Evolutionary conservation across 768 basidiomycete species (phyloP).

Genomic region (Phylloporus sp.): DNA sequence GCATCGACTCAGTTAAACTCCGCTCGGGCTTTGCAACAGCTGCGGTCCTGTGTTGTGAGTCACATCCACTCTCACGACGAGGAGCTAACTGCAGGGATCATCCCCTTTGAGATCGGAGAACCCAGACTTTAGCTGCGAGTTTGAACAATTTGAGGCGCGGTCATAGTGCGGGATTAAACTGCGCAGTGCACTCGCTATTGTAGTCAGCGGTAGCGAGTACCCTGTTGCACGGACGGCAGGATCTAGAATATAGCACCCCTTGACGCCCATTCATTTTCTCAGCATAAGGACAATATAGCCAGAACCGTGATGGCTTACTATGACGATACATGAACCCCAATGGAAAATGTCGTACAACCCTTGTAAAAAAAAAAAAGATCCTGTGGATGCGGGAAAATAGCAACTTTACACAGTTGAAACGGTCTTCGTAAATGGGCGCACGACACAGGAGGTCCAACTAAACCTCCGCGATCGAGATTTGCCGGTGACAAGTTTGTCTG

Average conservation of each 20-base stretch:
- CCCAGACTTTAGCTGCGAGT: not conserved
- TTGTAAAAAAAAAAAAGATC: not conserved
- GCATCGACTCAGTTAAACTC: not conserved
- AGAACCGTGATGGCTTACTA: not conserved
- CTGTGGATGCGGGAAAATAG: not conserved
- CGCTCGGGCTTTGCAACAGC: not conserved
- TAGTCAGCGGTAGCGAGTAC: not conserved
- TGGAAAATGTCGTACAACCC: not conserved
- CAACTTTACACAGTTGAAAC: not conserved
- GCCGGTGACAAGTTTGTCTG: not conserved
- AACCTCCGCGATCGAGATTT: not conserved
- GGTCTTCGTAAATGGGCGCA: not conserved
- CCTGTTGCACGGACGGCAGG: not conserved
- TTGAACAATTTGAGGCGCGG: not conserved
- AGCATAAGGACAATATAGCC: not conserved
- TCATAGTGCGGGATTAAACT: not conserved
- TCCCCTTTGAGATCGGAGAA: not conserved
- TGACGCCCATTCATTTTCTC: not conserved
- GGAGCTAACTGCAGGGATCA: not conserved
- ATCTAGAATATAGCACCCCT: not conserved
- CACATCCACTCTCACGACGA: not conserved
- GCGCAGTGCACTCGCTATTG: not conserved
- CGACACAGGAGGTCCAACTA: not conserved
- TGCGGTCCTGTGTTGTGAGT: not conserved
- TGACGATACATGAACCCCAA: not conserved